Percentiles rank a stretch among this genome's conserved stretches.
Conservation (phyloP, 2,329 filamentous ascomycete genomes). For the Didymellaceae sp. region DNA sequence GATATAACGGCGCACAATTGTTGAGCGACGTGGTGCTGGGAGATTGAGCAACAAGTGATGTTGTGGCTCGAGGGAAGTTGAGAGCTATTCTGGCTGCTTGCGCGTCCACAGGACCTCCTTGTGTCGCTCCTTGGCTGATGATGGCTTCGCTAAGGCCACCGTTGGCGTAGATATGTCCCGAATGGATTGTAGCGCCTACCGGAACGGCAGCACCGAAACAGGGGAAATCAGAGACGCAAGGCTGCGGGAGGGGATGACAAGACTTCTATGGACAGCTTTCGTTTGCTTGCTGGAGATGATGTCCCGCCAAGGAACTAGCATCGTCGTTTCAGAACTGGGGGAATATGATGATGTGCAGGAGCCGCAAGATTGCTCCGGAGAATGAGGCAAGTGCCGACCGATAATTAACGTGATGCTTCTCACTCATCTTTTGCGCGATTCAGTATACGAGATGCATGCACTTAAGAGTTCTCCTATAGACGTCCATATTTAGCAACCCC, state of each 20-base stretch:
- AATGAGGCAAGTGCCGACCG: constrained; percentile 1
- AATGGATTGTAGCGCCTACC: constrained; percentile 31
- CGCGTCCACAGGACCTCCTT: constrained; percentile 28
- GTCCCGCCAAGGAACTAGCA: constrained; percentile 28
- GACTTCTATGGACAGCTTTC: constrained; percentile 29
- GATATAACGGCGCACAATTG: constrained; percentile 21
- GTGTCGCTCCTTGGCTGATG: constrained; percentile 35
- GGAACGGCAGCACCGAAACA: constrained; percentile 31
- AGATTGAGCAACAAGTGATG: constrained; percentile 6
- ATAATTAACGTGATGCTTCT: not conserved
- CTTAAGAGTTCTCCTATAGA: not conserved
- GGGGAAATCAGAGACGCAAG: constrained; percentile 29
- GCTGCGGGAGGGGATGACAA: constrained; percentile 20
- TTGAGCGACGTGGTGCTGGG: constrained; percentile 19
- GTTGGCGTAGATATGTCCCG: constrained; percentile 35
- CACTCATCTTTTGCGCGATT: not conserved
- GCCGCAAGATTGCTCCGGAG: constrained; percentile 8
- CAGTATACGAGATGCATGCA: not conserved
- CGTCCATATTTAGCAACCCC: constrained; percentile 10
- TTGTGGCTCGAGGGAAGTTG: constrained; percentile 15
- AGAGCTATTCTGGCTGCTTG: constrained; percentile 23
- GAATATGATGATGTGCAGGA: constrained; percentile 33
- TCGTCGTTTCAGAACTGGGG: constrained; percentile 35
- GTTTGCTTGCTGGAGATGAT: constrained; percentile 12
- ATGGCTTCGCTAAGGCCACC: constrained; percentile 46